These are phyloP conservation scores for Phylloboletellus chloephorus DNA, from an alignment of 1,284 basidiomycete species.

Conservation along the genomic window DNA sequence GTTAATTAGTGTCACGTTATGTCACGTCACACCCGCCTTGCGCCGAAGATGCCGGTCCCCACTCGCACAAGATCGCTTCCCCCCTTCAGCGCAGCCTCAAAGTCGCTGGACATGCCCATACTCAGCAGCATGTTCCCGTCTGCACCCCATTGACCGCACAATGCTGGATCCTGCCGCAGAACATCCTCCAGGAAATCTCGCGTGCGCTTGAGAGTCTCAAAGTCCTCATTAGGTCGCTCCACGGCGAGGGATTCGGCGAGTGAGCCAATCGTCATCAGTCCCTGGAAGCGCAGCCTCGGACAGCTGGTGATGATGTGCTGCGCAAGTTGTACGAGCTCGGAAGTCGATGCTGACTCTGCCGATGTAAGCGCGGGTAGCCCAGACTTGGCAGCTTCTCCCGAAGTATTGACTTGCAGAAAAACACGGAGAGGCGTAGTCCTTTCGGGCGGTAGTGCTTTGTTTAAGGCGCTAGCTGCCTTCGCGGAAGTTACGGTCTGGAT, in stretches of 20 bases:
- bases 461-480: constrained; percentile 81
- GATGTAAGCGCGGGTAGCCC: constrained; percentile 60
- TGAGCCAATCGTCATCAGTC: constrained; percentile 96
- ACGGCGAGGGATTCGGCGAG: constrained; percentile 62
- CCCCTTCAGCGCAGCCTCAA: constrained; percentile 77
- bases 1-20: constrained; percentile 28
- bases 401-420: constrained; percentile 93
- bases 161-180: constrained; percentile 35
- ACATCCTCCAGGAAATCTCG: constrained; percentile 51
- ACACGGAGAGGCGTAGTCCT: constrained; percentile 51
- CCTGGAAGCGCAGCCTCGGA: constrained; percentile 70
- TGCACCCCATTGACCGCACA: constrained; percentile 44
- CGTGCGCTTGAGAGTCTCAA: constrained; percentile 63
- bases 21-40: constrained; percentile 36
- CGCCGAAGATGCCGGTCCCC: constrained; percentile 89
- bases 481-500: constrained; percentile 88
- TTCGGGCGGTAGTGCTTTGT: constrained; percentile 63
- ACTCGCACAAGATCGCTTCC: constrained; percentile 90
- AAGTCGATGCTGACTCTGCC: constrained; percentile 18
- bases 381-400: constrained; percentile 85
- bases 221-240: constrained; percentile 76
- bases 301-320: constrained; percentile 69
- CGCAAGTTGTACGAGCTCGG: constrained; percentile 66
- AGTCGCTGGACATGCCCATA: constrained; percentile 99
- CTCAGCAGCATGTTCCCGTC: constrained; percentile 70